These are phyloP conservation scores for Psilocybe cubensis DNA, from an alignment of 768 basidiomycete species.

Conservation along the genomic window DNA sequence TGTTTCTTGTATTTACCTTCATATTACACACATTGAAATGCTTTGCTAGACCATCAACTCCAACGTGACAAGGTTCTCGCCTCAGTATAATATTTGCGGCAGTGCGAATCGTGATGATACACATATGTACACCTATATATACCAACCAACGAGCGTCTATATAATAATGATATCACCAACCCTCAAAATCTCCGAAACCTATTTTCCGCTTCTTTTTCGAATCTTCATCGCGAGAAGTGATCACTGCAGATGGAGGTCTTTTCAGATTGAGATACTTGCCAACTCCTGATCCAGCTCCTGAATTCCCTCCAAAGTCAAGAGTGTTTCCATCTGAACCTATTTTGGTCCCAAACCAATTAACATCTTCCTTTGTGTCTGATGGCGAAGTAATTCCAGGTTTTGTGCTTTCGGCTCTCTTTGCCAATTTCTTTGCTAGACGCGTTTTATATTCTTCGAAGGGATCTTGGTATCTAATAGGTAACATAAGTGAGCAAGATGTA, in stretches of 20 bases:
- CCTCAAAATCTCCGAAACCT: conserved; percentile 92
- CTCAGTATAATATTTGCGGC: conserved; percentile 20
- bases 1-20: not conserved
- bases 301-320: conserved; percentile 29
- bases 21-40: not conserved
- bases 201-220: conserved; percentile 79
- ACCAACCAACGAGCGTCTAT: not conserved
- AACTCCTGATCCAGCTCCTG: conserved; percentile 52
- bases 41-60: conserved; percentile 1
- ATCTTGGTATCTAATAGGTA: conserved; percentile 74
- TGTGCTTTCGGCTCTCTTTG: conserved; percentile 52
- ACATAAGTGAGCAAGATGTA: not conserved
- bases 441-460: conserved; percentile 94
- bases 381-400: conserved; percentile 31
- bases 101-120: no score
- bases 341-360: conserved; percentile 91
- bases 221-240: conserved; percentile 36
- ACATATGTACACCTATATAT: conserved; percentile 1
- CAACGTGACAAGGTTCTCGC: conserved; percentile 33
- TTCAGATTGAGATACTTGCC: conserved; percentile 79
- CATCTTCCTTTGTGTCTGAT: conserved; percentile 66
- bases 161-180: conserved; percentile 54
- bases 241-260: conserved; percentile 36
- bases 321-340: conserved; percentile 55
- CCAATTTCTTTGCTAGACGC: conserved; percentile 79